A percentile compares a stretch with the other conserved stretches of the same genome.
These are phyloP conservation scores for Francoa sonchifolia DNA, from an alignment of 441 rosid species.

Conservation along the genomic window DNA sequence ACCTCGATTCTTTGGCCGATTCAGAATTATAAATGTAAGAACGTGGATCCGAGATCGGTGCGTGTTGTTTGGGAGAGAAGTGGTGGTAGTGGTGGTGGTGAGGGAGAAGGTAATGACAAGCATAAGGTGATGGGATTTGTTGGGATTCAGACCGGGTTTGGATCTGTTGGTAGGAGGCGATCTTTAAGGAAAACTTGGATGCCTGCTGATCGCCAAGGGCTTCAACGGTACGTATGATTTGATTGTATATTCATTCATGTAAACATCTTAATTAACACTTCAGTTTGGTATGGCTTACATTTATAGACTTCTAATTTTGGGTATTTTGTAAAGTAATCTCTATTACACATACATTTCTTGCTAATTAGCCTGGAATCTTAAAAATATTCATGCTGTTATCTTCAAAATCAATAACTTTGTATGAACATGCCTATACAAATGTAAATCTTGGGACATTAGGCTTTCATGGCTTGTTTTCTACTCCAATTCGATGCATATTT, in stretches of 20 bases:
- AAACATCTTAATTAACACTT: neutral
- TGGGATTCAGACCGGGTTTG: slow-evolving; percentile 83
- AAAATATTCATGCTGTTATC: too few species aligned
- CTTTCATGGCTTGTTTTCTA: too few species aligned
- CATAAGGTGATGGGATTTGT: slow-evolving; percentile 78
- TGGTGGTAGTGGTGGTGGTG: slow-evolving; percentile 10
- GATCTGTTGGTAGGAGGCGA: slow-evolving; percentile 47
- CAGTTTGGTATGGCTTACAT: too few species aligned
- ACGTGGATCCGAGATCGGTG: slow-evolving; percentile 32
- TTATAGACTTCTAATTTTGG: too few species aligned
- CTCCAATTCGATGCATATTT: too few species aligned
- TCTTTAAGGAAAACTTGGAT: slow-evolving; percentile 82
- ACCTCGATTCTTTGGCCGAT: slow-evolving; percentile 26
- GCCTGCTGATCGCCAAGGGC: slow-evolving; percentile 77
- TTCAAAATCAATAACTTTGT: too few species aligned
- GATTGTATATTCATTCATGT: neutral
- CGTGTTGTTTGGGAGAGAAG: slow-evolving; percentile 46
- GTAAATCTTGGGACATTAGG: too few species aligned
- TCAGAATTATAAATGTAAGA: slow-evolving; percentile 21
- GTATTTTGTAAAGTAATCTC: too few species aligned
- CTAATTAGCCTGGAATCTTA: too few species aligned
- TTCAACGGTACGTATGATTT: slow-evolving; percentile 43
- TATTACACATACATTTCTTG: too few species aligned
- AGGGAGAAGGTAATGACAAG: slow-evolving; percentile 22
- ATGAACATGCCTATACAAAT: too few species aligned